A percentile compares a stretch with the other conserved stretches of the same genome.
These are phyloP conservation scores for Diaporthe nobilis DNA, from an alignment of 2,329 filamentous ascomycete species.

Conservation along the genomic window DNA sequence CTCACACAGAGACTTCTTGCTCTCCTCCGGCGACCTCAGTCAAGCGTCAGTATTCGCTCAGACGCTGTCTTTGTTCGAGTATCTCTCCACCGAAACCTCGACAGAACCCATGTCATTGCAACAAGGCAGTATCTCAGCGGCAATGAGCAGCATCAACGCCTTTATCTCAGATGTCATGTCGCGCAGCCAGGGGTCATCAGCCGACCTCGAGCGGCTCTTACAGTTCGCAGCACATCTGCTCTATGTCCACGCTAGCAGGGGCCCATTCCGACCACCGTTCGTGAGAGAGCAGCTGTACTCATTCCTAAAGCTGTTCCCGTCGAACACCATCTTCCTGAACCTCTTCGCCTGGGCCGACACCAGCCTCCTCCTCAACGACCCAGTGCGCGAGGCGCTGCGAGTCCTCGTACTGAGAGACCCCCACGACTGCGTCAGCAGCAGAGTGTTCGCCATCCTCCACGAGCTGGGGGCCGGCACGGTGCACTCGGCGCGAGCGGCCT, in stretches of 20 bases:
- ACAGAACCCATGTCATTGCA: constrained; percentile 59
- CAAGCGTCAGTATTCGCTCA: constrained; percentile 71
- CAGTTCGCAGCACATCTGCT: constrained; percentile 79
- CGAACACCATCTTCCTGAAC: constrained; percentile 81
- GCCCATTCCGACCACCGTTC: constrained; percentile 76
- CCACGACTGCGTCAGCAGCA: constrained; percentile 60
- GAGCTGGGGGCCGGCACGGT: constrained; percentile 63
- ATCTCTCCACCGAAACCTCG: constrained; percentile 65
- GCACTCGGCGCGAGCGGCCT: constrained; percentile 65
- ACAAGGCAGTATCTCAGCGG: constrained; percentile 71
- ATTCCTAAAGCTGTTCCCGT: constrained; percentile 76
- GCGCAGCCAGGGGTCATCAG: constrained; percentile 51
- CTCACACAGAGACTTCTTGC: constrained; percentile 67
- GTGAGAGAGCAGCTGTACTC: constrained; percentile 73
- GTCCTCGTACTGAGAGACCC: constrained; percentile 60
- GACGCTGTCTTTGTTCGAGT: constrained; percentile 75
- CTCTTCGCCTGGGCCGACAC: constrained; percentile 82
- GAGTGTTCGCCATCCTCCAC: constrained; percentile 66
- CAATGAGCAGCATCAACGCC: constrained; percentile 57
- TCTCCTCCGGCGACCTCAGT: constrained; percentile 64
- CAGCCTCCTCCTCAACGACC: constrained; percentile 80
- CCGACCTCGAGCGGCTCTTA: constrained; percentile 74
- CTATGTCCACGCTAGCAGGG: constrained; percentile 70
- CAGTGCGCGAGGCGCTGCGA: constrained; percentile 76
- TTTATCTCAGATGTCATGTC: constrained; percentile 60